phyloP scores from a whole-genome alignment of 768 basidiomycete genomes.

The Xerocomus spinulosus region DNA sequence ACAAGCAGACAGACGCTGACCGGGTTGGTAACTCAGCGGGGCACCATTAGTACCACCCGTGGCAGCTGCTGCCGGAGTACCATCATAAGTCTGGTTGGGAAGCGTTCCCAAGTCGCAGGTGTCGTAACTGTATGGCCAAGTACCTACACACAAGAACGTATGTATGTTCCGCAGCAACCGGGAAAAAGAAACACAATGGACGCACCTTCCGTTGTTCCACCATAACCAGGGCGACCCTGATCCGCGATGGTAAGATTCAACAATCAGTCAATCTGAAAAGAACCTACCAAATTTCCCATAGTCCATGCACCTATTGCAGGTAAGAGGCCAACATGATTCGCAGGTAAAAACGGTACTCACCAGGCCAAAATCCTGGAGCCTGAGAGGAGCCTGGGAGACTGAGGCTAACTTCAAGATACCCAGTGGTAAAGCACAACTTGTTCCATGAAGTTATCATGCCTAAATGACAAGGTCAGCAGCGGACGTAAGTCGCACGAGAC shows the following conservation, averaged over 20 bases:
- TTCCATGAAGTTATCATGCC: conserved; percentile 87
- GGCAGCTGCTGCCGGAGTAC: conserved; percentile 52
- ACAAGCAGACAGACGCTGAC: conserved; percentile 83
- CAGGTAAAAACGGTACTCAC: conserved; percentile 35
- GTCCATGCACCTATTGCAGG: conserved; percentile 55
- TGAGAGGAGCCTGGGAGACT: conserved; percentile 63
- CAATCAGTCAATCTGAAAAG: not conserved
- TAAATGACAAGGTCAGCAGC: conserved; percentile 18
- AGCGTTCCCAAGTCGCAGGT: conserved; percentile 84
- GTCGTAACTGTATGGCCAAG: conserved; percentile 82
- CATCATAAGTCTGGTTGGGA: conserved; percentile 70
- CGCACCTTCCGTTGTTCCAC: conserved; percentile 79
- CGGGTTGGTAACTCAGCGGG: conserved; percentile 73
- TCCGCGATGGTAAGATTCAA: conserved; percentile 23
- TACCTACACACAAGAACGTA: conserved; percentile 28
- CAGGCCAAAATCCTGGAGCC: conserved; percentile 84
- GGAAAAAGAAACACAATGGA: not conserved
- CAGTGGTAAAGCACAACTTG: conserved; percentile 91
- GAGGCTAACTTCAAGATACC: conserved; percentile 80
- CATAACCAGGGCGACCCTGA: conserved; percentile 82
- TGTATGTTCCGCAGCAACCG: not conserved
- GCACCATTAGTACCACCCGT: conserved; percentile 49
- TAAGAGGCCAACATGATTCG: conserved; percentile 3
- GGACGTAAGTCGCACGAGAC: not conserved
- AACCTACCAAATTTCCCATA: conserved; percentile 58